Evolutionary conservation across 805 yeast species (phyloP).

Genomic region (Metschnikowia sp.): DNA sequence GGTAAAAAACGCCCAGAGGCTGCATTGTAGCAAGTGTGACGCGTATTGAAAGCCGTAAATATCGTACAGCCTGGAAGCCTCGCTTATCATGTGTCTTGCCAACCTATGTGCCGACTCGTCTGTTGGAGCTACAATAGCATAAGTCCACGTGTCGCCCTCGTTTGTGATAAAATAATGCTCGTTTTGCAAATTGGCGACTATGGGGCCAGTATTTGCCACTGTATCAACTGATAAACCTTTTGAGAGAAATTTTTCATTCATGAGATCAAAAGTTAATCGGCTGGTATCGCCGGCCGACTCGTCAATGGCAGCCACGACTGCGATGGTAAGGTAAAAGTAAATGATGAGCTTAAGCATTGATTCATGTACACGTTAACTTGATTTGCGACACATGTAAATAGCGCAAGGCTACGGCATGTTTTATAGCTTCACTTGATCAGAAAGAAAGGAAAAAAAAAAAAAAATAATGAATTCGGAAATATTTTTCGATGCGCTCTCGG

Average conservation of each 20-base stretch:
- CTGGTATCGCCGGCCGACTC: too few relatives aligned
- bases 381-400: too few relatives aligned
- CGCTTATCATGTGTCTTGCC: neutral
- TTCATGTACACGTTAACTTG: too few relatives aligned
- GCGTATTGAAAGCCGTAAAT: constrained; percentile 1
- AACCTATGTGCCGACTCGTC: neutral
- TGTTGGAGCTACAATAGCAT: neutral
- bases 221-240: too few relatives aligned
- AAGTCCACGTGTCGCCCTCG: neutral
- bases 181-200: neutral
- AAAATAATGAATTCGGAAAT: too few relatives aligned
- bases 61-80: neutral
- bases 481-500: too few relatives aligned
- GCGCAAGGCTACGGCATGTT: too few relatives aligned
- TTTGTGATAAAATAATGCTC: neutral
- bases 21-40: neutral
- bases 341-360: too few relatives aligned
- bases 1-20: constrained; percentile 1
- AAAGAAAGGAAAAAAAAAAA: too few relatives aligned
- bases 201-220: neutral
- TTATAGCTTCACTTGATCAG: too few relatives aligned
- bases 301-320: too few relatives aligned
- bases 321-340: too few relatives aligned
- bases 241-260: neutral
- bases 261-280: neutral